Evolutionary conservation across 2,329 filamentous ascomycete genomes (phyloP).

Genomic region (Claviceps lovelessii): DNA sequence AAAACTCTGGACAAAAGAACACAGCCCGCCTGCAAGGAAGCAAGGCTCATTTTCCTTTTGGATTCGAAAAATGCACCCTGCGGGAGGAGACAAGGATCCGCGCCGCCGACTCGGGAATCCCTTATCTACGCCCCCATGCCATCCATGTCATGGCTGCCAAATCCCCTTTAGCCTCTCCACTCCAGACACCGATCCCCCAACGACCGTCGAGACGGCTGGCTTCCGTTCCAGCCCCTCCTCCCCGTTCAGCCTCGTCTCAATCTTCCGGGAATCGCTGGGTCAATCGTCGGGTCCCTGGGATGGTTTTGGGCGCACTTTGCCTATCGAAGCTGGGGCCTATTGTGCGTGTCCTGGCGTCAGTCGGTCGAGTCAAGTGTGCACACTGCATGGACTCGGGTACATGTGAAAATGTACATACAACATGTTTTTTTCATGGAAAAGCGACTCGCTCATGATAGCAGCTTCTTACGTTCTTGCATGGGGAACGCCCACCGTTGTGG

Average conservation of each 20-base stretch:
- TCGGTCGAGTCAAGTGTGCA: neutral
- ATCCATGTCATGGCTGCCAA: neutral
- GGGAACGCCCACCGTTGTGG: neutral
- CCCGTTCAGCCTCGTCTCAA: neutral
- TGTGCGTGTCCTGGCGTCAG: neutral
- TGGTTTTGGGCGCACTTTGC: neutral
- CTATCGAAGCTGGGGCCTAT: neutral
- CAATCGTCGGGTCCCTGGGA: neutral
- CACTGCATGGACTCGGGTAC: neutral
- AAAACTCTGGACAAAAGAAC: no score
- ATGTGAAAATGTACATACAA: neutral
- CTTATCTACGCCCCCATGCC: constrained; percentile 1
- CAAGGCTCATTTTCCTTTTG: neutral
- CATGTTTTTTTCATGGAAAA: no score
- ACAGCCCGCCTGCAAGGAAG: neutral
- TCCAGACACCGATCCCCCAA: neutral
- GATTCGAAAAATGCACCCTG: neutral
- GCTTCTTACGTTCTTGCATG: neutral
- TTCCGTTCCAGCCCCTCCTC: neutral
- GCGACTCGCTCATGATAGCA: neutral
- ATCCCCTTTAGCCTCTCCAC: neutral
- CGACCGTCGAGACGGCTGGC: neutral
- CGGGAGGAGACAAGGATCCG: constrained; percentile 1
- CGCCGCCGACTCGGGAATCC: constrained; percentile 3
- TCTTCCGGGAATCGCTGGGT: neutral